Conservation (phyloP, 129 eudicot species). For the Erigeron canadensis region DNA sequence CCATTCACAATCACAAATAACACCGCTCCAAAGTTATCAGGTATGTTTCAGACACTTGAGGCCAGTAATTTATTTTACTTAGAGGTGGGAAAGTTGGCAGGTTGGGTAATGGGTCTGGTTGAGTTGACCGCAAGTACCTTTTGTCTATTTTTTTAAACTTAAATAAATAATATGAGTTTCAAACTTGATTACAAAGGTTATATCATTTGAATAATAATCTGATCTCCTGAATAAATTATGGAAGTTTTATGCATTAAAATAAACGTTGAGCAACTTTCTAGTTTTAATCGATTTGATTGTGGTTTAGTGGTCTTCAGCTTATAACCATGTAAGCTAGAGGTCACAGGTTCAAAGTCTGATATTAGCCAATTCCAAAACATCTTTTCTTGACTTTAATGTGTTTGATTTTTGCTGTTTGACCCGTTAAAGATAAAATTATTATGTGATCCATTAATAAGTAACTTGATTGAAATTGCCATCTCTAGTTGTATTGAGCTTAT, state of each 20-base stretch:
- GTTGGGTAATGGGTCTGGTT: not conserved
- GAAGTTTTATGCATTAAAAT: not conserved
- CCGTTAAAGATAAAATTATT: too few species aligned
- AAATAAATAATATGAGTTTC: not conserved
- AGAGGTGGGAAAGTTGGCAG: not conserved
- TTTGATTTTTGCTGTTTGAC: too few species aligned
- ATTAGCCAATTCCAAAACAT: too few species aligned
- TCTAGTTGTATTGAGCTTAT: not conserved
- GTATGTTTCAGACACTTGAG: conserved; percentile 36
- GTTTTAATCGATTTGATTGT: too few species aligned
- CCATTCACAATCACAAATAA: conserved; percentile 91
- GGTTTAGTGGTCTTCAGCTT: too few species aligned
- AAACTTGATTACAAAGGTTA: not conserved
- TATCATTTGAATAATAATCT: not conserved
- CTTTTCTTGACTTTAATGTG: too few species aligned
- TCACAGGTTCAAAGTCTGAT: too few species aligned
- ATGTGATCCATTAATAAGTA: not conserved
- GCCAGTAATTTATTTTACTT: not conserved
- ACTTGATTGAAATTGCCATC: not conserved
- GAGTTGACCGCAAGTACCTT: not conserved
- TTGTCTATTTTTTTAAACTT: not conserved
- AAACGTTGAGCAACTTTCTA: not conserved
- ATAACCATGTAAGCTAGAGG: too few species aligned
- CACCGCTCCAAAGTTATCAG: conserved; percentile 82
- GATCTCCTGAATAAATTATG: not conserved